Base-by-base conservation (phyloP, 352 stramenopile species). In the Globisporangium viniferum region DNA sequence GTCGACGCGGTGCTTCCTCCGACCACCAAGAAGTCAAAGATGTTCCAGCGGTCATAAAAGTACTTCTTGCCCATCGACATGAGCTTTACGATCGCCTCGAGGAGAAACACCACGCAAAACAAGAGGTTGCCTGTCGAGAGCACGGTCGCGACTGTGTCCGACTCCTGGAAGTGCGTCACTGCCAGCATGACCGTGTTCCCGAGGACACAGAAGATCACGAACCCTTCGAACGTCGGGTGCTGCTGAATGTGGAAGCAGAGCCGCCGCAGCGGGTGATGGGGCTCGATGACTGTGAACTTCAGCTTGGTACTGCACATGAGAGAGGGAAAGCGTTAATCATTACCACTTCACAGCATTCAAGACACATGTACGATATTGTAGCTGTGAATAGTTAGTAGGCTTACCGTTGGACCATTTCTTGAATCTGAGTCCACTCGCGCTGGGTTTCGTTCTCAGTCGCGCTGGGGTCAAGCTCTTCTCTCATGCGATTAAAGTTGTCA, bases 401-500 rank as follows among this genome's bases (percentile, higher is more conserved):
- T 15, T 72, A 84, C 75, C 44, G 62, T 57, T 61, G 66, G 5
- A 80, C 65, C 8, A 77, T 65, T 39, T 82, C 72, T 64, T 79
- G 76, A 18, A 86, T 82, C 60, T 82, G 76, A 4, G 87, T 73
- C 86, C 85, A 95, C 59, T 89, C 78, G 51, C 87, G 68, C 69
- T 95, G 83, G 1, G 87, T 81, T 20, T 89, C 82, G 22, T 81
- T 95, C 60, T 91, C 79, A 2, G 56, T 63, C 0, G 89, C 70
- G 9, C 62, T 68, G 15, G 68, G 66, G 8, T 75, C 73, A 36
- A 90, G 59, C 36, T 80, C 78, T 49, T 80, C 79, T 49, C 74
- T 62, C 74, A 84, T 81, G 10, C 83, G 72, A 33, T 93, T 89
- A 53, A 97, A 97, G 62, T 95, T 93, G 71, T 97, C 88, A 55